phyloP scores from a whole-genome alignment of 2,329 filamentous ascomycete genomes.

The Aschersonia sp. region DNA sequence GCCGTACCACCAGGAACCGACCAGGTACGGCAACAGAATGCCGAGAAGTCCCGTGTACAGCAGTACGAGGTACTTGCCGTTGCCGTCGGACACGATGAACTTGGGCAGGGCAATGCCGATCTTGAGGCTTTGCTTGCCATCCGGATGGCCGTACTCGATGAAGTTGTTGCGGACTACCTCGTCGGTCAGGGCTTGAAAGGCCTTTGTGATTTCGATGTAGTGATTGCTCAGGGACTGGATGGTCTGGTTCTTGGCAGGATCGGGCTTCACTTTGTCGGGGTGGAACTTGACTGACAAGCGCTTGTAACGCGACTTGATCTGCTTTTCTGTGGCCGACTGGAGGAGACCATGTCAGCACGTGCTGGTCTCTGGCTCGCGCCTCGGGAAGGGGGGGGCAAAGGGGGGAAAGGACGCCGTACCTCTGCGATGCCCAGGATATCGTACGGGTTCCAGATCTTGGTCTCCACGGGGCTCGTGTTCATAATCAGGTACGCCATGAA shows the following conservation, averaged over 20 bases:
- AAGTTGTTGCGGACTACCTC: constrained; percentile 97
- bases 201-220: constrained; percentile 93
- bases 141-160: constrained; percentile 87
- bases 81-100: constrained; percentile 83
- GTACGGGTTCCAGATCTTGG: constrained; percentile 92
- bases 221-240: constrained; percentile 67
- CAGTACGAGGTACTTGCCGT: constrained; percentile 87
- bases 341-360: background rate
- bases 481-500: constrained; percentile 87
- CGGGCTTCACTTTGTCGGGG: constrained; percentile 81
- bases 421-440: constrained; percentile 80
- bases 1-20: constrained; percentile 98
- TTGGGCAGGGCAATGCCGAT: constrained; percentile 93
- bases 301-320: constrained; percentile 87
- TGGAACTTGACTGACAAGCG: constrained; percentile 74
- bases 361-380: background rate
- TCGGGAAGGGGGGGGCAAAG: background rate
- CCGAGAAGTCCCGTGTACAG: constrained; percentile 81
- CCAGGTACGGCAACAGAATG: constrained; percentile 79
- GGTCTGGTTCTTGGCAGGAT: constrained; percentile 80
- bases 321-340: constrained; percentile 68
- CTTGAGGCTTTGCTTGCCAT: constrained; percentile 95
- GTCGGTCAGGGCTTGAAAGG: constrained; percentile 94
- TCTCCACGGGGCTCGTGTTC: constrained; percentile 54
- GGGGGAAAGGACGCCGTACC: constrained; percentile 22